Conservation (phyloP, 306 rosid species). For the Pyrus pyrifolia region DNA sequence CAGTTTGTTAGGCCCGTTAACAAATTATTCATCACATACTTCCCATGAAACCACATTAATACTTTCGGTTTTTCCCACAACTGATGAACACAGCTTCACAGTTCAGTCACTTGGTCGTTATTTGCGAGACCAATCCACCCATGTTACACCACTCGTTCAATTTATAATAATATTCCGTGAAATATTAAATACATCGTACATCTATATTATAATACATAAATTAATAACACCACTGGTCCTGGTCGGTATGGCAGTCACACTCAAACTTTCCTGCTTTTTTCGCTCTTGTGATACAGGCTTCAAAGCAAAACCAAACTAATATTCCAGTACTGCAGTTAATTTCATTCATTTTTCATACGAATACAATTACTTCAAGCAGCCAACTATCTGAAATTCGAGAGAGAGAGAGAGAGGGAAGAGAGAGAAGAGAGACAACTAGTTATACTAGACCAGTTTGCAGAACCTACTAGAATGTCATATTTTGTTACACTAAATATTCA, state of each 20-base stretch:
- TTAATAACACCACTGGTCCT: not conserved
- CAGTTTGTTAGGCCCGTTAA: not conserved
- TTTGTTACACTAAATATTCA: conserved; percentile 33
- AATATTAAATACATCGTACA: not conserved
- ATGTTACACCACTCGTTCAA: not conserved
- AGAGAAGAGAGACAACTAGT: conserved; percentile 9
- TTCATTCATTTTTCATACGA: conserved; percentile 30
- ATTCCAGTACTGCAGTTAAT: not conserved
- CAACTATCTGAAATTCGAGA: conserved; percentile 23
- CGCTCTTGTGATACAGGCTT: not conserved
- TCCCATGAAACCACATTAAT: no score
- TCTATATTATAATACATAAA: not conserved
- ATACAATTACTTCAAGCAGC: conserved; percentile 24
- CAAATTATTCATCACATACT: no score
- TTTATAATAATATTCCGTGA: no score
- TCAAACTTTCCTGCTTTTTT: no score
- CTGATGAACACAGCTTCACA: not conserved
- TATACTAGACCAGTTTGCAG: conserved; percentile 25
- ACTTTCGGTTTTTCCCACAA: no score
- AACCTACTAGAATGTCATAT: conserved; percentile 25
- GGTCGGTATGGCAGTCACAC: not conserved
- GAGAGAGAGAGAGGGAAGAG: not conserved
- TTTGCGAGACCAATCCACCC: not conserved
- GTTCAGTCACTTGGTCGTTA: not conserved
- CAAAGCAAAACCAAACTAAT: conserved; percentile 15